A percentile compares a stretch with the other conserved stretches of the same genome.
Conservation (phyloP, 2,329 filamentous ascomycete genomes). For the Exophiala viscosa region DNA sequence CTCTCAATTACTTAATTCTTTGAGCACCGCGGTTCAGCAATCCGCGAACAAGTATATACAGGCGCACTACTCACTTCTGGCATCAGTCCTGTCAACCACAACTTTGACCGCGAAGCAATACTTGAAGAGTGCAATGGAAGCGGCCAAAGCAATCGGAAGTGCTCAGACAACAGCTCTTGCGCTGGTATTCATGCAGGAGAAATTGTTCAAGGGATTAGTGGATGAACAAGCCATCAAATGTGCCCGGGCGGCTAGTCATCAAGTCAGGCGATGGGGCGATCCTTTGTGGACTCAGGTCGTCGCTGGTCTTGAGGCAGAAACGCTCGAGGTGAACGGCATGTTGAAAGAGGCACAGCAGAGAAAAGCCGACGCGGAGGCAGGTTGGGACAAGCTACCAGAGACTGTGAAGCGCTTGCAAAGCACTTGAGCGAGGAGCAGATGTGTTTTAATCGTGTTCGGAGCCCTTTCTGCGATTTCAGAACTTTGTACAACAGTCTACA, state of each 20-base stretch:
- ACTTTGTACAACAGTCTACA: no score
- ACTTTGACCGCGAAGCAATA: constrained; percentile 74
- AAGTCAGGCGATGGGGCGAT: constrained; percentile 67
- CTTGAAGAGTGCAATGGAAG: constrained; percentile 68
- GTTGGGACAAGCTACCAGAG: constrained; percentile 37
- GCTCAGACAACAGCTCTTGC: constrained; percentile 77
- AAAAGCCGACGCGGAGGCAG: constrained; percentile 43
- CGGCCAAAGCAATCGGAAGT: constrained; percentile 67
- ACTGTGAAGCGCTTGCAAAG: constrained; percentile 7
- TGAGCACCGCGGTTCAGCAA: constrained; percentile 64
- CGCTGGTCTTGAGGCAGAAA: constrained; percentile 72
- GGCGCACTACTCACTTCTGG: constrained; percentile 72
- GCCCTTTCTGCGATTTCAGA: no score
- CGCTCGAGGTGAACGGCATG: constrained; percentile 69
- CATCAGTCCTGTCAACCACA: constrained; percentile 63
- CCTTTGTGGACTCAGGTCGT: constrained; percentile 76
- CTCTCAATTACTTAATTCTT: constrained; percentile 58
- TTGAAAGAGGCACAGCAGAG: constrained; percentile 47
- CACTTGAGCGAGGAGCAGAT: background rate
- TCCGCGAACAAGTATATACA: constrained; percentile 72
- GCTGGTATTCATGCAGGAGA: constrained; percentile 77
- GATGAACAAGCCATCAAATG: constrained; percentile 77
- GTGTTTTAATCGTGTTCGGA: background rate
- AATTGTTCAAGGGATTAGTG: constrained; percentile 77
- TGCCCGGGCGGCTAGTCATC: constrained; percentile 63